These are phyloP conservation scores for Pterocarpus macrocarpus DNA, from an alignment of 306 rosid genomes.

Conservation along the genomic window DNA sequence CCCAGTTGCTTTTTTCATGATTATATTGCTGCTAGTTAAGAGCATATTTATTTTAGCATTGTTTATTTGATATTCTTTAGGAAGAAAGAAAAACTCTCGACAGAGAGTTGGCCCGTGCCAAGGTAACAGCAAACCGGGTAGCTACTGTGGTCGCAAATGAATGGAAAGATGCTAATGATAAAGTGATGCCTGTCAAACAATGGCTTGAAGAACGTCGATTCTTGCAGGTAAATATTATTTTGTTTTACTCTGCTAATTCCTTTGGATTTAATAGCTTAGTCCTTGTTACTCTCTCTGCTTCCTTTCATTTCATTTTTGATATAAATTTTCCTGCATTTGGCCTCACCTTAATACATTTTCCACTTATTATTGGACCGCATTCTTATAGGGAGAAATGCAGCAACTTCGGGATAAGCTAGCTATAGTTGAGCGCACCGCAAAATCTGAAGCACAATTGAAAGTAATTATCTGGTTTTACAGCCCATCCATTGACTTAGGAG, in stretches of 20 bases:
- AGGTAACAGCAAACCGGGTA: slow-evolving; percentile 97
- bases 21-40: slow-evolving; percentile 32
- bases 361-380: slow-evolving; percentile 33
- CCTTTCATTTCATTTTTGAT: slow-evolving; percentile 6
- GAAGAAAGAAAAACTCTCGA: slow-evolving; percentile 98
- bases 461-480: slow-evolving; percentile 69
- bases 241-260: slow-evolving; percentile 16
- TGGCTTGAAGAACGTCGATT: slow-evolving; percentile 98
- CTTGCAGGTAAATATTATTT: slow-evolving; percentile 69
- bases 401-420: slow-evolving; percentile 97
- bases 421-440: slow-evolving; percentile 84
- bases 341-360: background rate
- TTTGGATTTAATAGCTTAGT: slow-evolving; percentile 12
- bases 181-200: slow-evolving; percentile 99
- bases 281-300: background rate
- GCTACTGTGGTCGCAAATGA: slow-evolving; percentile 98
- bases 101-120: slow-evolving; percentile 98
- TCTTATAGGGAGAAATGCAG: slow-evolving; percentile 95
- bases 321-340: slow-evolving; percentile 23
- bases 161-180: slow-evolving; percentile 98
- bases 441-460: slow-evolving; percentile 94
- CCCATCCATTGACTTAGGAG: slow-evolving; percentile 52
- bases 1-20: slow-evolving; percentile 23
- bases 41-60: slow-evolving; percentile 37
- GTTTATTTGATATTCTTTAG: slow-evolving; percentile 58